Evolutionary conservation across 2,329 filamentous ascomycete genomes (phyloP).

Genomic region (Orbilia javanica): DNA sequence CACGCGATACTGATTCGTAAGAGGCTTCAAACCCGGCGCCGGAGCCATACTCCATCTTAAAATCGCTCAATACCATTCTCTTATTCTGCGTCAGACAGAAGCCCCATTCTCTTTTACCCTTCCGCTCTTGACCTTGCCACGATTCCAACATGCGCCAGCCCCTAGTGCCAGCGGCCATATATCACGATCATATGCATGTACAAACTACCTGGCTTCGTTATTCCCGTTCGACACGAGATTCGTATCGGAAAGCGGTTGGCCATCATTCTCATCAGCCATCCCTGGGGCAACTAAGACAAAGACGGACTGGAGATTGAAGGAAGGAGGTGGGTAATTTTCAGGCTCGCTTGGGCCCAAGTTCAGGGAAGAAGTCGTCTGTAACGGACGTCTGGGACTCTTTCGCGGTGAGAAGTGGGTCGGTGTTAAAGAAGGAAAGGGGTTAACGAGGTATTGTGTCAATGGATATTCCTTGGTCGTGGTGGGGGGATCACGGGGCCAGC

Average conservation of each 20-base stretch:
- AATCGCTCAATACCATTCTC: constrained; percentile 25
- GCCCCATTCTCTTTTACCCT: constrained; percentile 38
- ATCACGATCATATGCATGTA: constrained; percentile 39
- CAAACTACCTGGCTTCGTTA: constrained; percentile 35
- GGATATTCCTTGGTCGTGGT: constrained; percentile 17
- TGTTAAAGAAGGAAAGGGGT: constrained; percentile 42
- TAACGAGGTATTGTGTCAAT: constrained; percentile 53
- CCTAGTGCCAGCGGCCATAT: too few species aligned
- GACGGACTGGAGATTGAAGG: constrained; percentile 47
- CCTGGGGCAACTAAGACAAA: constrained; percentile 47
- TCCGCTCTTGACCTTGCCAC: constrained; percentile 27
- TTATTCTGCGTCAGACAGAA: constrained; percentile 49
- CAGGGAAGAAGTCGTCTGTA: constrained; percentile 40
- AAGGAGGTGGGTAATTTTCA: constrained; percentile 45
- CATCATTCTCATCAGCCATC: constrained; percentile 45
- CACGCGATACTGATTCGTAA: not conserved
- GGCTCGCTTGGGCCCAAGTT: constrained; percentile 43
- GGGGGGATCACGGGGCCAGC: not conserved
- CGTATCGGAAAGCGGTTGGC: constrained; percentile 43
- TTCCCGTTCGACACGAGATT: constrained; percentile 35
- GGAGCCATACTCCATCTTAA: constrained; percentile 40
- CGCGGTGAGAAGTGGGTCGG: constrained; percentile 46
- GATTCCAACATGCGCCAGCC: not conserved
- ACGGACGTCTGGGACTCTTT: constrained; percentile 49
- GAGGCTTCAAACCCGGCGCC: constrained; percentile 21